Percentiles rank a stretch among this genome's conserved stretches.
Evolutionary conservation across 1,284 basidiomycete species (phyloP).

Genomic region (Leccinum pallidistipes): DNA sequence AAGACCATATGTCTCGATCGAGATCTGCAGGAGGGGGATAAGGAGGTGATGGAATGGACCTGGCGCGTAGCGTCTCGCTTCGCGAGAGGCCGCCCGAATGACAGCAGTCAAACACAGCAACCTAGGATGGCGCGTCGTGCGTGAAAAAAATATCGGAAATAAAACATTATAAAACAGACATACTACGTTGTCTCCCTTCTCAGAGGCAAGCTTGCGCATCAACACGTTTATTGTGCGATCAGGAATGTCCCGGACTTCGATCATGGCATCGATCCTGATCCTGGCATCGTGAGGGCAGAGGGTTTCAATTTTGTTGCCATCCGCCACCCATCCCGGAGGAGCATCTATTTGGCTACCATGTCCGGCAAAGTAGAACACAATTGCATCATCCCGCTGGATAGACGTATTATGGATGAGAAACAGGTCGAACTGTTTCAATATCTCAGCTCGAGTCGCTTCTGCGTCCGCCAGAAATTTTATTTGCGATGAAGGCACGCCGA

Average conservation of each 20-base stretch:
- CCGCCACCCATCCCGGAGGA: conserved; percentile 52
- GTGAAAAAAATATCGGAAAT: not conserved
- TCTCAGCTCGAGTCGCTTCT: conserved; percentile 52
- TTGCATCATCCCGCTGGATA: conserved; percentile 57
- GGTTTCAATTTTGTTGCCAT: conserved; percentile 46
- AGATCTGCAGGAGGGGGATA: conserved; percentile 17
- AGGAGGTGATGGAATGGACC: conserved; percentile 12
- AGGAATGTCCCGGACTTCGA: conserved; percentile 34
- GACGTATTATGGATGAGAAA: conserved; percentile 56
- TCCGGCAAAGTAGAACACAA: conserved; percentile 65
- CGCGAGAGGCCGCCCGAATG: conserved; percentile 25
- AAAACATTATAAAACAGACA: not conserved
- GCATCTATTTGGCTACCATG: conserved; percentile 54
- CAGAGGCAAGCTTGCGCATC: conserved; percentile 46
- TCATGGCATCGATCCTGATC: no score
- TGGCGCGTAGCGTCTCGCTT: conserved; percentile 5
- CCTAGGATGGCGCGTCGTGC: not conserved
- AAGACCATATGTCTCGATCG: conserved; percentile 12
- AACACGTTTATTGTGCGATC: conserved; percentile 57
- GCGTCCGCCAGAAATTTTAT: conserved; percentile 52
- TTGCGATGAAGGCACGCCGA: conserved; percentile 54
- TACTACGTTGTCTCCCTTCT: conserved; percentile 61
- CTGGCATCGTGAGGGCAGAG: conserved; percentile 56
- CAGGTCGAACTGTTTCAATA: conserved; percentile 44
- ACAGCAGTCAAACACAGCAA: conserved; percentile 23